Base-by-base conservation (phyloP, 2,329 filamentous ascomycete species). In the Colletotrichum gloeosporioides region DNA sequence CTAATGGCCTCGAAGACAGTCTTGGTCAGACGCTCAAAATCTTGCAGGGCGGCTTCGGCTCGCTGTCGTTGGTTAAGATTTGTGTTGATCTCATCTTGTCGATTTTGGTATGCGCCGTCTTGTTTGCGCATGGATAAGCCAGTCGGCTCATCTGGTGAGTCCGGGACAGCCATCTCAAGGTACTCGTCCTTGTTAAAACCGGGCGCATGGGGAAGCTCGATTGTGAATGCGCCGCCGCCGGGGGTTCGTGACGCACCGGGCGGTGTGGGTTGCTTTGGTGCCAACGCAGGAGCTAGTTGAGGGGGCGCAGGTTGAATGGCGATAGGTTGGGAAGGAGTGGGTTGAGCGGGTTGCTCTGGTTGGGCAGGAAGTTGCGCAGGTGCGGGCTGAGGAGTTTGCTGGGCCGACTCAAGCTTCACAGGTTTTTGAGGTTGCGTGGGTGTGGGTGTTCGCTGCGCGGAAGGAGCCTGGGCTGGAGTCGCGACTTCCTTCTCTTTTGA, bases 31-130 rank as follows among this genome's bases (percentile, higher is more conserved):
- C 90, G 90, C 72, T 94, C 91, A 15, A 99, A 86, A 71, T 93
- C 92, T 69, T 93, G 87, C 62, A 96, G 89, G 59, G 95, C 94
- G 13, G 92, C 89, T 79, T 98, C 93, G 6, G 94, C 94, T 80
- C 96, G 93, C 80, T 98, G 93, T 67, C 94, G 93, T 83, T 98
- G 95, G 81, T 98, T 95, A 4, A 95, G 87, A 57, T 91, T 92
- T 61, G 93, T 85, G 18, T 91, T 88, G 25, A 93, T 86, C 4
- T 91, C 84, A 66, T 90, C 91, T 71, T 91, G 90, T 15, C 90
- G 88, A 9, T 88, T 69, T 57, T 76, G 66, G 32, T 76, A 69
- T 32, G 57, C 89, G 66, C 87, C 86, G 29, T 88, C 86, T 49
- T 85, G 85, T 76, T 91, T 92, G 73, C 90, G 88, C 34, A 81